Evolutionary conservation across 1,284 basidiomycete species (phyloP), one percentile per base, ranked within the genome.

Genomic region (Tremellales sp.): DNA sequence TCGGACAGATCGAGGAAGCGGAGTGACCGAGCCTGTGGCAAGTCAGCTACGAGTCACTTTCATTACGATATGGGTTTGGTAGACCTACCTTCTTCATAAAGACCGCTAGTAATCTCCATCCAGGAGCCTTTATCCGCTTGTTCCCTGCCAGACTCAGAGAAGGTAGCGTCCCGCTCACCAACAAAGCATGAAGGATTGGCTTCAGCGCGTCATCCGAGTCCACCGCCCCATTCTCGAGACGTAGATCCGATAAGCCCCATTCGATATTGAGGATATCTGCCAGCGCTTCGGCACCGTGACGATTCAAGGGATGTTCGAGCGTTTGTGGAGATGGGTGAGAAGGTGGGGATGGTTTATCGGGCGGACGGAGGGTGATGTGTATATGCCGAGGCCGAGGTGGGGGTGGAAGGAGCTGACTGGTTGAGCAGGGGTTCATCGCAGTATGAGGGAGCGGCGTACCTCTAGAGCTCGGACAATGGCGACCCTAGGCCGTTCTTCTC

Each of bases 1-100:
- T 90, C 89, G 1, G 90, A 93, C 22, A 98, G 73, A 67, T 98
- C 93, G 27, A 97, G 72, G 63, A 91, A 94, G 53, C 81, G 84
- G 11, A 97, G 73, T 43, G 76, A 81, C 58, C 81, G 82, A 1
- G 90, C 84, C 85, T 89, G 51, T 15, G 17, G 37, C 37, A 40
- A 22, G 21, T 41, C 7, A 17, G 7, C 7, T 21, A 6, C 6
- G 12, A 13, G 25, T 19, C 19, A 21, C 6, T 12, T 17, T 27
- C 24, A n/a, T n/a, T n/a, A n/a, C 13, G 8, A 29, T 12, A 17
- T 22, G n/a, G 19, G 19, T 3, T 11, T 25, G 35, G 15, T 2
- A 27, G 11, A 71, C 76, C 52, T 60, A 84, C 86, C 76, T 87
- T 84, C 19, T 79, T 76, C 22, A 91, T 70, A 72, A 89, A 96